A percentile compares a stretch with the other conserved stretches of the same genome.
Conservation (phyloP, 345 rosid genomes). For the Salix viminalis region DNA sequence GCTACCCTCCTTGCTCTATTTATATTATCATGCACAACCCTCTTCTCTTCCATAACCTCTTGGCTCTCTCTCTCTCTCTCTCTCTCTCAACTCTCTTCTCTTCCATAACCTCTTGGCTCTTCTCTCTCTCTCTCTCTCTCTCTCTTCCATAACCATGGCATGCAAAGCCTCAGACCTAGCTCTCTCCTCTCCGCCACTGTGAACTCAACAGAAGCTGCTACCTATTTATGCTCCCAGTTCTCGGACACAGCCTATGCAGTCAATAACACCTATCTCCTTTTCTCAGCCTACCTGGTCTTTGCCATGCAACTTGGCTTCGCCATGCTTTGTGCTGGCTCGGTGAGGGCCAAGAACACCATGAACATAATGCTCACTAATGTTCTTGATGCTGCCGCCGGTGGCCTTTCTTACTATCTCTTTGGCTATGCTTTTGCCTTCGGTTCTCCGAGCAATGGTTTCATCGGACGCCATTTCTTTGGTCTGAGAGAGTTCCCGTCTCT, state of each 20-base stretch:
- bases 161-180: slow-evolving; percentile 43
- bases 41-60: not conserved
- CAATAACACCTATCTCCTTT: slow-evolving; percentile 61
- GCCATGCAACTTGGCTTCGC: slow-evolving; percentile 58
- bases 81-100: not conserved
- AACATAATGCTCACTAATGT: slow-evolving; percentile 33
- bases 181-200: slow-evolving; percentile 26
- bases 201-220: slow-evolving; percentile 46
- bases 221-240: slow-evolving; percentile 40
- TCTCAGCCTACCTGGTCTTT: slow-evolving; percentile 67
- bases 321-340: slow-evolving; percentile 34
- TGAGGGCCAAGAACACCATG: slow-evolving; percentile 33
- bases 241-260: slow-evolving; percentile 45
- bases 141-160: slow-evolving; percentile 13
- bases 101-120: not conserved
- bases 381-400: slow-evolving; percentile 32
- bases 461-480: slow-evolving; percentile 28
- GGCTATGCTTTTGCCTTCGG: slow-evolving; percentile 33
- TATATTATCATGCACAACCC: not conserved
- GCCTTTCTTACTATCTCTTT: slow-evolving; percentile 27
- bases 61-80: not conserved
- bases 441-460: slow-evolving; percentile 19
- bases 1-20: not conserved
- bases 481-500: slow-evolving; percentile 10
- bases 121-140: not conserved